Base-by-base conservation (phyloP, 768 basidiomycete species). In the Phylloporus sp. region DNA sequence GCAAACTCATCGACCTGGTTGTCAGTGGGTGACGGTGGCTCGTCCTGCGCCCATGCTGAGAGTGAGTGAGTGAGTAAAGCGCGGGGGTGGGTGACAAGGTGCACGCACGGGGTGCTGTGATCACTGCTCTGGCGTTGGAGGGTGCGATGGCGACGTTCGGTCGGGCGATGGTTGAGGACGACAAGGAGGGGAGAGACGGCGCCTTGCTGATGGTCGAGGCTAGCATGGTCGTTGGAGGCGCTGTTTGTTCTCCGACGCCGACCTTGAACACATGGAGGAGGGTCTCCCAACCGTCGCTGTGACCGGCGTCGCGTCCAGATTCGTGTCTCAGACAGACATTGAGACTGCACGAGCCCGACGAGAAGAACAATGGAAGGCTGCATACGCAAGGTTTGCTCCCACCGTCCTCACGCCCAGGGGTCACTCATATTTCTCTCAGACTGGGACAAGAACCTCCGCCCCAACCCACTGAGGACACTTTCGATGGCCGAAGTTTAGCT, bases 351-450 rank as follows among this genome's bases (percentile, higher is more conserved):
- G 81, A 49, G 74, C 79, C 7, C 75, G 82, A 27, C 75, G 83
- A 55, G 91, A 93, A 6, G 89, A 89, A 60, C 88, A 91, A 60
- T 93, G 91, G 91, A 89, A 85, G 62, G 91, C 90, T 13, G 91
- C 91, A 24, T 93, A 92, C 69, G 91, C 90, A 38, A 80, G 88
- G 88, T 84, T 53, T 53, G 59, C 36, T 23, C 0, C 13, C 22
- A 11, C 16, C 44, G 38, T 27, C 23, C 31, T 48, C 39, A 31
- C 12, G 26, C 8, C 41, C 23, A 6, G 10, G 41, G 34, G 47
- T 39, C 20, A 43, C 29, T 43, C 20, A 46, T 50, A 56, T 49
- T 56, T 28, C 45, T 35, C 51, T 46, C 50, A 89, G 89, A 54
- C 76, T 92, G 10, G 91, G 91, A 45, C 91, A 92, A 67, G 89